Base-by-base conservation (phyloP, 2,329 filamentous ascomycete species). In the Orbilia javanica region DNA sequence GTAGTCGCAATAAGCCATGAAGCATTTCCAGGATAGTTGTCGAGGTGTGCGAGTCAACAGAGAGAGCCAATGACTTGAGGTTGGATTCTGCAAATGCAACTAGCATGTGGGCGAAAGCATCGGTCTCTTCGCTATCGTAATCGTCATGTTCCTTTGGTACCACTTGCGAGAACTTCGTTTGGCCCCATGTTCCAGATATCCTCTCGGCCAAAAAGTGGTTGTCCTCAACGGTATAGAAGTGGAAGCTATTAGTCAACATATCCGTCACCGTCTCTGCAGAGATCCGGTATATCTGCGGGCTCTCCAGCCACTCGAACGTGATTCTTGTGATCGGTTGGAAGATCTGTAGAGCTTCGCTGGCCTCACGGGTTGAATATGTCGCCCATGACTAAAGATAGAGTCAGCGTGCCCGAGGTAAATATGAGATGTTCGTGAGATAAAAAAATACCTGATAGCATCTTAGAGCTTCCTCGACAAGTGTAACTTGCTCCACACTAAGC, bases 1-100 rank as follows among this genome's bases (percentile, higher is more conserved):
- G 86, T 11, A 90, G 88, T 20, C 87, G 87, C 25, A 94, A 85
- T 4, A 96, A 86, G 3, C 89, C 89, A 76, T 88, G 89, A n/a
- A 93, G 85, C 36, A 86, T 88, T 1, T 85, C 84, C 13, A 93
- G 84, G 62, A 92, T 86, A 31, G 85, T 85, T 68, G 87, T 86
- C 10, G 86, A 87, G 46, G 83, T 82, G n/a, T 81, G 78, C 86
- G 86, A n/a, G 85, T 88, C 86, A 1, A 85, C 84, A 53, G 85
- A 84, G 75, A 68, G 52, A 88, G 82, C 90, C 88, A 13, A 93
- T 84, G 55, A 88, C 86, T 72, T 88, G 87, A 90, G 86, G 74
- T 87, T 90, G 8, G 90, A 88, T 81, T 92, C 90, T 3, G 89
- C 91, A 81, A 91, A 92, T 0, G 91, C 89, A 3, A 93, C 84